Evolutionary conservation across 192 early-diverging fungal genomes (phyloP), one percentile per base, ranked within the genome.

Genomic region (Bifiguratus adelaidae): DNA sequence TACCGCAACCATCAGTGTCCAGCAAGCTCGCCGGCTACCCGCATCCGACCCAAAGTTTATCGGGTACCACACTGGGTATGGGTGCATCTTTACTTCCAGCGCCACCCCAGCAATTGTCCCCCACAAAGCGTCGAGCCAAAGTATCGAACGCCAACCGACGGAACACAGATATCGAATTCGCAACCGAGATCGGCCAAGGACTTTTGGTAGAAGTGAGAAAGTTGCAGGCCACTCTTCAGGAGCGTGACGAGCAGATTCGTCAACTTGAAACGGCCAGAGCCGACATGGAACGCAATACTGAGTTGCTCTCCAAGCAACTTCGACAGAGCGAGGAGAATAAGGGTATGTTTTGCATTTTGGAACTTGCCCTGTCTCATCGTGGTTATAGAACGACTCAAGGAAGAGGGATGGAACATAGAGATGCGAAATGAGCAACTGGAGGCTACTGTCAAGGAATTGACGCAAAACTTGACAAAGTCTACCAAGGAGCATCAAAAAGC

Each of bases 401-500:
- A 70, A 24, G 70, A 70, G 26, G 63, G 58, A n/a, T 78, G 73
- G 72, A 70, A 72, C 25, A 44, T 78, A 16, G 69, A 74, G 44
- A 37, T 74, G 30, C 55, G 59, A 22, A 72, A 66, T 15, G 72
- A 78, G 55, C 62, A 68, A 33, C 48, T 73, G 24, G 65, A 60
- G 22, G 35, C 55, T 18, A 58, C 57, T 38, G 61, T 65, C 22
- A 48, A 57, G 3, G 70, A 74, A 21, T 47, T 72, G 18, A 66
- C 65, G 21, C 56, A 68, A 19, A 53, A 67, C 33, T 26, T 78
- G 7, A 53, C 38, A 16, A 72, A 65, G 44, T 47, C 63, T 3
- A 62, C 28, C 7, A 69, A 63, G 37, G 82, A 86, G 34, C 74
- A 74, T 22, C 71, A 71, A 32, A 71, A 67, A 36, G 36, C 80